These are phyloP conservation scores for Sergeia podlipaevii DNA, from an alignment of 208 protist species.

Conservation along the genomic window DNA sequence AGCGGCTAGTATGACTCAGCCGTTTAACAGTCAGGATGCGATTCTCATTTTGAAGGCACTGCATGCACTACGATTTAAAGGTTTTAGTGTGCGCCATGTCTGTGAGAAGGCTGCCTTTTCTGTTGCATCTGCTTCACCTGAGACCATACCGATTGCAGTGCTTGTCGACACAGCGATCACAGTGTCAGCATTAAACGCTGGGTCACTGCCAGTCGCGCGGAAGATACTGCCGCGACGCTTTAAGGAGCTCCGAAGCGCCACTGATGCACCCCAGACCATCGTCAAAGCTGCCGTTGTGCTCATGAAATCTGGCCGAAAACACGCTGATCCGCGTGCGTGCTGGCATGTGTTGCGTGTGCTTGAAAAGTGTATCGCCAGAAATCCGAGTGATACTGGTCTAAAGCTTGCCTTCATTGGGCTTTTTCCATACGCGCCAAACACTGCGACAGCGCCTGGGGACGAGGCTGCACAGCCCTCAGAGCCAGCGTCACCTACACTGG, in stretches of 20 bases:
- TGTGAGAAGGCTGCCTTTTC: conserved; percentile 62
- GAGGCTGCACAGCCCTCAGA: too few species aligned
- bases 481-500: too few species aligned
- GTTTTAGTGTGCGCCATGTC: conserved; percentile 25
- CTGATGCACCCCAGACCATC: conserved; percentile 14
- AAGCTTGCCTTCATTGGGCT: conserved; percentile 47
- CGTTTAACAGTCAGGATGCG: conserved; percentile 58
- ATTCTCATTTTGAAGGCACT: conserved; percentile 49
- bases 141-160: conserved; percentile 20
- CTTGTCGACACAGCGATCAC: conserved; percentile 43
- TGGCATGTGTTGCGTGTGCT: conserved; percentile 36
- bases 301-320: conserved; percentile 33
- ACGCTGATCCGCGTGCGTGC: conserved; percentile 4
- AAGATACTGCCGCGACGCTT: conserved; percentile 38
- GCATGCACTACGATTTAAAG: conserved; percentile 30
- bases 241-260: conserved; percentile 22
- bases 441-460: not conserved
- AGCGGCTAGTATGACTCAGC: conserved; percentile 26
- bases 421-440: conserved; percentile 22
- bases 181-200: conserved; percentile 39
- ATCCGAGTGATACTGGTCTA: conserved; percentile 25
- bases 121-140: conserved; percentile 29
- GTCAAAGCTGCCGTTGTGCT: conserved; percentile 61
- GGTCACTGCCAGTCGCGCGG: conserved; percentile 32
- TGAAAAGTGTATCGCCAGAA: conserved; percentile 1